Evolutionary conservation across 306 rosid species (phyloP).

Genomic region (Clitoria ternatea): DNA sequence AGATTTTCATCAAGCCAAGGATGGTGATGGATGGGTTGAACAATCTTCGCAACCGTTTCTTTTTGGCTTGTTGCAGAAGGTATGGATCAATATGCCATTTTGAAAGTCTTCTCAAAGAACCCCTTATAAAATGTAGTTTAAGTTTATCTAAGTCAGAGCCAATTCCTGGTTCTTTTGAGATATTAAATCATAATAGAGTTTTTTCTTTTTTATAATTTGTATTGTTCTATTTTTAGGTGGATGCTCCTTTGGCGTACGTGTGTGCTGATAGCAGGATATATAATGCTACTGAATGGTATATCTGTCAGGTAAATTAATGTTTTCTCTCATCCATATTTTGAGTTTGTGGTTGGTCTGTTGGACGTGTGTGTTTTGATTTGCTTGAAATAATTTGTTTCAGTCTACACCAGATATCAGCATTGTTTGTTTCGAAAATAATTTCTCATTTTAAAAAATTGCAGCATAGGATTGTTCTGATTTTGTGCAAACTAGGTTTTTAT

Average conservation of each 20-base stretch:
- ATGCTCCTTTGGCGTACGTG: slow-evolving; percentile 69
- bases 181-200: neutral
- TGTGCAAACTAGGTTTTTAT: neutral
- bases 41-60: slow-evolving; percentile 89
- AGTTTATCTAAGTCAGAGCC: neutral
- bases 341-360: neutral
- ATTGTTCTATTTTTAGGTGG: slow-evolving; percentile 53
- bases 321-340: neutral
- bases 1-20: slow-evolving; percentile 95
- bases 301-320: slow-evolving; percentile 83
- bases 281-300: slow-evolving; percentile 94
- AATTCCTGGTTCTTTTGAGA: neutral
- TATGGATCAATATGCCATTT: slow-evolving; percentile 24
- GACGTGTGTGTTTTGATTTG: neutral
- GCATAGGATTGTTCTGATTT: neutral
- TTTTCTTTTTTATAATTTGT: slow-evolving; percentile 18
- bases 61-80: slow-evolving; percentile 95
- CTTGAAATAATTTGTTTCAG: slow-evolving; percentile 3
- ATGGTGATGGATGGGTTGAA: slow-evolving; percentile 99
- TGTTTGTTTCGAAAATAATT: neutral
- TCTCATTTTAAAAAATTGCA: neutral
- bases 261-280: slow-evolving; percentile 92
- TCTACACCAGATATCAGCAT: slow-evolving; percentile 2
- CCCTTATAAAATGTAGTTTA: neutral
- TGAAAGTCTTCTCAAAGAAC: neutral